phyloP scores from a whole-genome alignment of 176 grass and related monocot species.

The Oryza meridionalis region DNA sequence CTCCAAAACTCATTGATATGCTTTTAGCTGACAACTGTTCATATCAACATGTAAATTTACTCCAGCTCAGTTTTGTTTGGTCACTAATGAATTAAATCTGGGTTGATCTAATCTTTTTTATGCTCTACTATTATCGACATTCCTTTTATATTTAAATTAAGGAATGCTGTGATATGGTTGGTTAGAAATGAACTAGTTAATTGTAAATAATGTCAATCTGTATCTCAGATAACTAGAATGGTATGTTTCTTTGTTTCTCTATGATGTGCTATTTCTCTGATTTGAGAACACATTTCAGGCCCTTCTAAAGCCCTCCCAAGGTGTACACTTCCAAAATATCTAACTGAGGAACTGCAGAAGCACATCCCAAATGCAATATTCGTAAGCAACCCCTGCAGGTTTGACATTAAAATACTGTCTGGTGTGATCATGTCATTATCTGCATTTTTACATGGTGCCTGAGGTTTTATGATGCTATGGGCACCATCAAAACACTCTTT shows the following conservation, averaged over 20 bases:
- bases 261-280: conserved; percentile 19
- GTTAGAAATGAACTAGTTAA: conserved; percentile 2
- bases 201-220: background rate
- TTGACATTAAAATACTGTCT: conserved; percentile 36
- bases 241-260: conserved; percentile 4
- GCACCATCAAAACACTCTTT: background rate
- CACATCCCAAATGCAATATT: conserved; percentile 94
- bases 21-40: conserved; percentile 27
- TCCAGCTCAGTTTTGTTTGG: conserved; percentile 8
- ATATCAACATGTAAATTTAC: conserved; percentile 2
- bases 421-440: background rate
- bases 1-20: conserved; percentile 19
- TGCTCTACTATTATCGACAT: conserved; percentile 3
- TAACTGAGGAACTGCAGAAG: conserved; percentile 86
- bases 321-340: conserved; percentile 88
- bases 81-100: conserved; percentile 7
- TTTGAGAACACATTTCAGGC: conserved; percentile 50
- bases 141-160: conserved; percentile 34
- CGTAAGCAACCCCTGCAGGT: conserved; percentile 97
- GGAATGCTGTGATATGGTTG: conserved; percentile 10
- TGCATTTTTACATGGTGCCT: background rate
- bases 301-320: conserved; percentile 93
- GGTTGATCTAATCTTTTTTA: conserved; percentile 14
- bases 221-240: background rate
- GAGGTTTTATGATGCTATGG: background rate